Base-by-base conservation (phyloP, 2,329 filamentous ascomycete species). In the Aspergillus sp. region DNA sequence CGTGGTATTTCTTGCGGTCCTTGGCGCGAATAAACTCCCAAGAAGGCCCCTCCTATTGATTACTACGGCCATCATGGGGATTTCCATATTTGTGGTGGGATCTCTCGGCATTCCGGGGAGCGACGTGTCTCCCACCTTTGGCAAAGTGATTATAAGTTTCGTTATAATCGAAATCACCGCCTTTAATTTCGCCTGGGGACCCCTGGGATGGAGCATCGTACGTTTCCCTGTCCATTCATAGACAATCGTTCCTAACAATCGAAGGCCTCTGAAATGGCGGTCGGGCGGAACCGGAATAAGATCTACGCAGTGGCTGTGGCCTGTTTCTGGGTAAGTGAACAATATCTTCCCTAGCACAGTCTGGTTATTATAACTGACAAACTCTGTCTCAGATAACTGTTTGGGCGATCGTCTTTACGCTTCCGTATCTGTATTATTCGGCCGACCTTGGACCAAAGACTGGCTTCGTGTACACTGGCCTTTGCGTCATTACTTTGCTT, bases 111-210 rank as follows among this genome's bases (percentile, higher is more conserved):
- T 49, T 10, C 23, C 47, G 23, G 36, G 47, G 4, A 21, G 47
- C 19, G 47, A 41, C 10, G 47, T 42, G 3, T 42, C 34, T 5
- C 47, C 17, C 4, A 41, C 36, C 19, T 42, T 32, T 25, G 23
- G 23, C 23, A 25, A 25, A 9, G 34, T 31, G 17, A 49, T 49
- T 7, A 49, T 42, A 34, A 41, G 34, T 10, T 41, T 49, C 13
- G 34, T 49, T 9, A 41, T 41, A 21, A 49, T 49, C 3, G 34
- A 41, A 20, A 49, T 49, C 14, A 49, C 36, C 19, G 34, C 47
- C 10, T 49, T 49, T 20, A 41, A 41, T 20, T 49, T 49, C 2
- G 47, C 47, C 21, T 49, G 47, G 34, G 47, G 47, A 5, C 23
- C 46, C 36, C 10, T 48, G 7, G 46, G 23, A 10, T 49, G 36